These are phyloP conservation scores for Pisolithus albus DNA, from an alignment of 768 basidiomycete species.

Conservation along the genomic window DNA sequence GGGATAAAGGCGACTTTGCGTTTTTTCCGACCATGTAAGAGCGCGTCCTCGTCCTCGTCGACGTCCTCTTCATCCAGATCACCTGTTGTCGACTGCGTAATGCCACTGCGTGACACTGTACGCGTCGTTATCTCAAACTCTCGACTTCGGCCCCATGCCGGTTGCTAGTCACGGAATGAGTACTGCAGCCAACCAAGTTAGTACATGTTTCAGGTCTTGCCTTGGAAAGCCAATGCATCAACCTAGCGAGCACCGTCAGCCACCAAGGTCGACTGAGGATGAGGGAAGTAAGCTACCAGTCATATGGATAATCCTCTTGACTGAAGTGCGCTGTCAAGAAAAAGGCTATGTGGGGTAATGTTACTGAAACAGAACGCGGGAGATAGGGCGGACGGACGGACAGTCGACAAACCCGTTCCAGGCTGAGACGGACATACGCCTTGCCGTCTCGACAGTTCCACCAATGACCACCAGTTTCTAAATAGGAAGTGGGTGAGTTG, in stretches of 20 bases:
- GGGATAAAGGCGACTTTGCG: slow-evolving; percentile 83
- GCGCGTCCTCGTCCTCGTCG: slow-evolving; percentile 46
- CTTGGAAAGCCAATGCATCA: slow-evolving; percentile 88
- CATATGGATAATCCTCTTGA: slow-evolving; percentile 82
- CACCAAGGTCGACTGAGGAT: neutral
- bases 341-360: slow-evolving; percentile 48
- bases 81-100: slow-evolving; percentile 63
- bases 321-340: slow-evolving; percentile 87
- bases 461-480: slow-evolving; percentile 90
- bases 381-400: slow-evolving; percentile 21
- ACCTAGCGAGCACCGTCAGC: slow-evolving; percentile 36
- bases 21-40: slow-evolving; percentile 65
- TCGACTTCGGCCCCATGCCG: slow-evolving; percentile 81
- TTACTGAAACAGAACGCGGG: slow-evolving; percentile 8
- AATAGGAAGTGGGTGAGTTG: neutral
- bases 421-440: slow-evolving; percentile 72
- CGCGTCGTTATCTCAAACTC: slow-evolving; percentile 90
- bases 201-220: slow-evolving; percentile 29
- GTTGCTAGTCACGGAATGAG: slow-evolving; percentile 55
- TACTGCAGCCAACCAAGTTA: slow-evolving; percentile 1
- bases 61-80: slow-evolving; percentile 78
- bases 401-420: slow-evolving; percentile 91
- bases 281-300: slow-evolving; percentile 47
- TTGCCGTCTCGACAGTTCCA: slow-evolving; percentile 81
- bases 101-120: slow-evolving; percentile 53